A percentile compares a stretch with the other conserved stretches of the same genome.
phyloP scores from a whole-genome alignment of 1,139 yeast genomes.

The Pneumocystis carinii region DNA sequence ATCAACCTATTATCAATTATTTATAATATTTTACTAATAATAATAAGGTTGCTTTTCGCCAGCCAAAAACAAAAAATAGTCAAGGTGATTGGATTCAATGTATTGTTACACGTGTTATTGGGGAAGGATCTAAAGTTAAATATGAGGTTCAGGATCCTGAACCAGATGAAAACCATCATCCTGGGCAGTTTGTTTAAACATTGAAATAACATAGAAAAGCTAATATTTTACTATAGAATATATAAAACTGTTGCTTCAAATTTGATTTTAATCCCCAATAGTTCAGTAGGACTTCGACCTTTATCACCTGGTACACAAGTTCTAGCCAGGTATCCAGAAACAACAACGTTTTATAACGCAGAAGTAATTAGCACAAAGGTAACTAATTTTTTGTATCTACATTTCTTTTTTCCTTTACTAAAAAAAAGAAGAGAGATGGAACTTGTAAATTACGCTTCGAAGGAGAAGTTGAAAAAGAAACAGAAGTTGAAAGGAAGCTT shows the following conservation, averaged over 20 bases:
- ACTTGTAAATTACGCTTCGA: constrained; percentile 72
- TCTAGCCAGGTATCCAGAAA: constrained; percentile 89
- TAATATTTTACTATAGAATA: constrained; percentile 21
- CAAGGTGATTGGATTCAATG: constrained; percentile 92
- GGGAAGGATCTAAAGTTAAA: constrained; percentile 47
- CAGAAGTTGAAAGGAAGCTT: constrained; percentile 73
- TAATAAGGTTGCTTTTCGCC: constrained; percentile 57
- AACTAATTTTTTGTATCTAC: not conserved
- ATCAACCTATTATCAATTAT: not conserved
- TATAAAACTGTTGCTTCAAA: constrained; percentile 76
- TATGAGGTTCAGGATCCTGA: constrained; percentile 92
- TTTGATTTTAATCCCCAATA: constrained; percentile 55
- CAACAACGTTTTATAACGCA: constrained; percentile 92
- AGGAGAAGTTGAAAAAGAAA: constrained; percentile 91
- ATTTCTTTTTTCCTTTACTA: not conserved
- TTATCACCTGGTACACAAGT: constrained; percentile 71
- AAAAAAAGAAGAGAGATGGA: constrained; percentile 39
- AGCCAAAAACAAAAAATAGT: constrained; percentile 34
- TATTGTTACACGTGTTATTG: constrained; percentile 60
- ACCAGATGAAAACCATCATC: constrained; percentile 84
- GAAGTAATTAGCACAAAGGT: constrained; percentile 61
- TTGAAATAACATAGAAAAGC: not conserved
- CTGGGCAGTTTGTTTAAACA: constrained; percentile 40
- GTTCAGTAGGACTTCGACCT: constrained; percentile 32
- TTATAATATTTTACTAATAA: not conserved